Evolutionary conservation across 2,329 filamentous ascomycete species (phyloP).

Genomic region (Graphilbum ipis-grandicollis): DNA sequence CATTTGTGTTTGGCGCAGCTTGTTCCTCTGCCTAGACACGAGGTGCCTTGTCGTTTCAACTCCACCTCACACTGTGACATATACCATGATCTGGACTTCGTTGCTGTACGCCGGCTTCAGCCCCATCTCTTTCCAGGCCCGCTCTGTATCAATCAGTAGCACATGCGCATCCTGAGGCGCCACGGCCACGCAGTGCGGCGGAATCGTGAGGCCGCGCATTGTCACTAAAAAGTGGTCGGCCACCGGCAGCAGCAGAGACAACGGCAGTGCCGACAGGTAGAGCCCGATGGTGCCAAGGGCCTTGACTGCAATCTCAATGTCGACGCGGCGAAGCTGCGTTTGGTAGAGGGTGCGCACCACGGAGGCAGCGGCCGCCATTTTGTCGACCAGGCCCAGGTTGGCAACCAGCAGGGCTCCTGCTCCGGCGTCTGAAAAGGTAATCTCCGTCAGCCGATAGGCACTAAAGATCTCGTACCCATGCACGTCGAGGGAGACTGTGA

Average conservation of each 20-base stretch:
- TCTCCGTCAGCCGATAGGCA: constrained; percentile 52
- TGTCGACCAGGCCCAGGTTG: constrained; percentile 61
- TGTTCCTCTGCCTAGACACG: too few relatives aligned
- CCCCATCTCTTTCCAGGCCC: constrained; percentile 61
- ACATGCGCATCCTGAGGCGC: constrained; percentile 36
- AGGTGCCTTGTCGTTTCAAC: too few relatives aligned
- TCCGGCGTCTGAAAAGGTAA: constrained; percentile 32
- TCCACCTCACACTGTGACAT: constrained; percentile 21
- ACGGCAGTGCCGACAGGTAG: constrained; percentile 63
- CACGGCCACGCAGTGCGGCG: constrained; percentile 44
- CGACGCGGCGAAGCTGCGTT: constrained; percentile 25
- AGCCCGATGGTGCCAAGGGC: constrained; percentile 61
- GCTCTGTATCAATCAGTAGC: constrained; percentile 58
- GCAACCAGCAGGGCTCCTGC: too few relatives aligned
- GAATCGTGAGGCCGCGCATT: constrained; percentile 55
- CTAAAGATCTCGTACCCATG: constrained; percentile 69
- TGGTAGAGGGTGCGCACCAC: constrained; percentile 36
- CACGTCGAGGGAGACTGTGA: constrained; percentile 44
- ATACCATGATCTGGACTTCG: constrained; percentile 54
- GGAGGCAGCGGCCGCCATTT: constrained; percentile 80
- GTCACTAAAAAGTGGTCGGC: constrained; percentile 54
- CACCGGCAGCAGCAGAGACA: constrained; percentile 37
- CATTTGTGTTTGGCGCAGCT: too few relatives aligned
- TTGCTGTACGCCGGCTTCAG: constrained; percentile 63
- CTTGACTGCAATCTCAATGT: constrained; percentile 55